Evolutionary conservation across 768 basidiomycete genomes (phyloP).

Genomic region (Cyclocybe cylindracea): DNA sequence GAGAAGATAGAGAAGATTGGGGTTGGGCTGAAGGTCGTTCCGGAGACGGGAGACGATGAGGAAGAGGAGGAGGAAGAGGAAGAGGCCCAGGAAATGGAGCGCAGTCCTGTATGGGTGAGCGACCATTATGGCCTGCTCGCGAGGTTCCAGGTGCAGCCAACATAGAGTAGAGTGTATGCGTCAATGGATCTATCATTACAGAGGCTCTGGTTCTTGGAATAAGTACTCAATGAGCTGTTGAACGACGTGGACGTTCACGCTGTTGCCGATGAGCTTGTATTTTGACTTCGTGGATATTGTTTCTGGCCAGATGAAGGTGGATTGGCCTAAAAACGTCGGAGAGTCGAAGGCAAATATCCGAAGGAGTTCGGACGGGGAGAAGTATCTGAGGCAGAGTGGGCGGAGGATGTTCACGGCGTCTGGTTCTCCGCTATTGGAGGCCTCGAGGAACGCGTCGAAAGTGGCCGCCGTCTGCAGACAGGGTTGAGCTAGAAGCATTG

Average conservation of each 20-base stretch:
- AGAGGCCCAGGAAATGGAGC: not conserved
- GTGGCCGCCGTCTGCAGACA: constrained; percentile 54
- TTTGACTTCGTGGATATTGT: constrained; percentile 64
- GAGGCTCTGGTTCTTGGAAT: constrained; percentile 29
- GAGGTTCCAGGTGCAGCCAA: constrained; percentile 1
- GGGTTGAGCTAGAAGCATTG: not conserved
- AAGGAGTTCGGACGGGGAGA: constrained; percentile 72
- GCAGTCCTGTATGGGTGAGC: constrained; percentile 10
- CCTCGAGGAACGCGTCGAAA: constrained; percentile 56
- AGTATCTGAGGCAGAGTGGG: constrained; percentile 70
- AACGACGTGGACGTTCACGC: constrained; percentile 78
- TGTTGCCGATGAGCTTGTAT: constrained; percentile 81
- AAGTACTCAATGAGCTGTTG: constrained; percentile 61
- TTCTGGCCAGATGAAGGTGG: constrained; percentile 62
- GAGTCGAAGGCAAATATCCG: constrained; percentile 63
- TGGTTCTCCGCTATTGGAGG: constrained; percentile 37
- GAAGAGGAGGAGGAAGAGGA: not conserved
- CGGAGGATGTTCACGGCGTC: constrained; percentile 55
- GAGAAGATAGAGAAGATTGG: constrained; percentile 9
- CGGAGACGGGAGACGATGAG: not conserved
- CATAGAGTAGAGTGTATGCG: not conserved
- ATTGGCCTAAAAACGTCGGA: constrained; percentile 7
- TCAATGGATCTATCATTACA: not conserved
- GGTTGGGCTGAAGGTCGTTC: constrained; percentile 7
- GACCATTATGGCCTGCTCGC: constrained; percentile 16